Percentiles rank a stretch among this genome's conserved stretches.
Evolutionary conservation across 73 alveolate species (phyloP).

Genomic region (Paramecium sexaurelia): DNA sequence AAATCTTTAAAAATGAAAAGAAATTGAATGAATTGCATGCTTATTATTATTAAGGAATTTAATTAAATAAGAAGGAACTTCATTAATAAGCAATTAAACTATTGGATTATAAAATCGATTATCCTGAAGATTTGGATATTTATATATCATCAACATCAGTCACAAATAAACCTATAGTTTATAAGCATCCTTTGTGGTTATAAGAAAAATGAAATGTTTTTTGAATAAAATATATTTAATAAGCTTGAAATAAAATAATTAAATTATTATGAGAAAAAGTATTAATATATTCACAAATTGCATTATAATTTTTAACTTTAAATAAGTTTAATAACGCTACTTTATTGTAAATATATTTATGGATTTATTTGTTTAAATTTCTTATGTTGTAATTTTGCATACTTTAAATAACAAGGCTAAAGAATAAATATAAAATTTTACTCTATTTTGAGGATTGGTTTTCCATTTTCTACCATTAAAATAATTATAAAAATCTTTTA

Average conservation of each 20-base stretch:
- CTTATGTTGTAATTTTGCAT: constrained; percentile 23
- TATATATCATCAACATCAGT: background rate
- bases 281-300: constrained; percentile 12
- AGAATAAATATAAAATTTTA: background rate
- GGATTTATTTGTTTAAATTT: constrained; percentile 34
- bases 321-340: constrained; percentile 32
- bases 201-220: background rate
- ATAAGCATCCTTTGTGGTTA: background rate
- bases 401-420: constrained; percentile 45
- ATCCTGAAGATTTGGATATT: constrained; percentile 9
- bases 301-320: constrained; percentile 35
- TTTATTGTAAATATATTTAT: background rate
- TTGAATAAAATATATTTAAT: background rate
- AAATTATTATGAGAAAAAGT: background rate
- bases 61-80: constrained; percentile 1
- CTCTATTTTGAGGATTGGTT: background rate
- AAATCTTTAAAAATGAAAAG: constrained; percentile 7
- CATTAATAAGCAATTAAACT: background rate
- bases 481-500: constrained; percentile 43
- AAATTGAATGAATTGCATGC: background rate
- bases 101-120: background rate
- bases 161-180: background rate
- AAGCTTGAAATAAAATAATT: background rate
- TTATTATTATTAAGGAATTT: background rate
- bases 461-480: constrained; percentile 58